Base-by-base conservation (phyloP, 306 rosid genomes). In the Cucurbita ficifolia region DNA sequence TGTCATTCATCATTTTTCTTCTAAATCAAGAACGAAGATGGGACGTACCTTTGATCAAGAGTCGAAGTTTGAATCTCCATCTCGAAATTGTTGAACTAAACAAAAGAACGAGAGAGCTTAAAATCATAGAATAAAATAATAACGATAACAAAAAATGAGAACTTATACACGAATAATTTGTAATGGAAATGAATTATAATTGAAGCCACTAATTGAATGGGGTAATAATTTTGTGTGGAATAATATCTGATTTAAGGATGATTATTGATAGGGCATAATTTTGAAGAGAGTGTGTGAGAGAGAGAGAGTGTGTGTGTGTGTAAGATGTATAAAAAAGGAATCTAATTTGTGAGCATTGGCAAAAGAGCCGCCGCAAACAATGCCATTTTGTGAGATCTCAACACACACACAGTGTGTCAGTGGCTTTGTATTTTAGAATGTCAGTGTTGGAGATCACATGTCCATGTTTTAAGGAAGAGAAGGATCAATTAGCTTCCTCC, bases 381-480 rank as follows among this genome's bases (percentile, higher is more conserved):
- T 74, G 84, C 84, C 72, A 75, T 73, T 58, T 49, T 70, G 77
- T 75, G 70, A 64, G 86, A 79, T 78, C 80, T 74, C 77, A 61
- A 51, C 17, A 17, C 67, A 22, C n/a, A 52, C 19, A 40, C 22
- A 45, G 21, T 52, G n/a, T 76, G 60, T 55, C 56, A 70, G 17
- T 42, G 55, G 75, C 63, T 38, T 56, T 55, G 80, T 79, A 57
- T 78, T 76, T 81, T 82, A 83, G 79, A 79, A 84, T 79, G 81
- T 56, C 33, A 77, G 80, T 74, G 79, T 77, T 60, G 77, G 57
- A 73, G 83, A 76, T 87, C 96, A 84, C 88, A 82, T 85, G 96
- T 76, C 80, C 86, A 78, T 81, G 90, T 87, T 85, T 86, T 77
- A 81, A 80, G 92, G 88, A 85, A 19, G 78, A 10, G 18, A 49